Evolutionary conservation across 306 rosid genomes (phyloP).

Genomic region (Vicia faba): DNA sequence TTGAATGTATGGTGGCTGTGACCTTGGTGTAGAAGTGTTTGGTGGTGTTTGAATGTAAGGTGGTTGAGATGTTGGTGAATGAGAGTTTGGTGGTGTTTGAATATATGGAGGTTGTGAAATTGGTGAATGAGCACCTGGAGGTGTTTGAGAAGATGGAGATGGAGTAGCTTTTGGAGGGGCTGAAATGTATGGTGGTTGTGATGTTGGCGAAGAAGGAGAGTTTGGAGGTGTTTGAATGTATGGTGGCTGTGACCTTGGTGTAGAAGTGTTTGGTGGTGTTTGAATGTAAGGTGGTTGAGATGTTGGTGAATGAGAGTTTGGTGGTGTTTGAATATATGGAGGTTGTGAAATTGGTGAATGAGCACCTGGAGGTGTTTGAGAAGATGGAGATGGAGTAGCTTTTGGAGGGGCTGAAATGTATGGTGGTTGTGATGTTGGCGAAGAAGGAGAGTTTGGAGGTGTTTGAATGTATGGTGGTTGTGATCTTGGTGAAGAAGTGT

Average conservation of each 20-base stretch:
- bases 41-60: slow-evolving; percentile 20
- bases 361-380: slow-evolving; percentile 28
- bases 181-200: slow-evolving; percentile 3
- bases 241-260: slow-evolving; percentile 10
- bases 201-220: slow-evolving; percentile 11
- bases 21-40: slow-evolving; percentile 14
- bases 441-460: slow-evolving; percentile 28
- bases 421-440: slow-evolving; percentile 9
- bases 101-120: not conserved
- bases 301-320: not conserved
- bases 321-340: not conserved
- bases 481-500: slow-evolving; percentile 13
- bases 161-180: slow-evolving; percentile 11
- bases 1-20: slow-evolving; percentile 7
- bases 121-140: slow-evolving; percentile 24
- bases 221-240: slow-evolving; percentile 26
- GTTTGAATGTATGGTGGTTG: slow-evolving; percentile 11
- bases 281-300: not conserved
- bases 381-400: not conserved
- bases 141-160: slow-evolving; percentile 19
- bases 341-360: not conserved
- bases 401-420: slow-evolving; percentile 24
- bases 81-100: slow-evolving; percentile 23
- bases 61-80: slow-evolving; percentile 14
- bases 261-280: slow-evolving; percentile 22